These are phyloP conservation scores for Saraca asoca DNA, from an alignment of 331 rosid genomes.

Conservation along the genomic window DNA sequence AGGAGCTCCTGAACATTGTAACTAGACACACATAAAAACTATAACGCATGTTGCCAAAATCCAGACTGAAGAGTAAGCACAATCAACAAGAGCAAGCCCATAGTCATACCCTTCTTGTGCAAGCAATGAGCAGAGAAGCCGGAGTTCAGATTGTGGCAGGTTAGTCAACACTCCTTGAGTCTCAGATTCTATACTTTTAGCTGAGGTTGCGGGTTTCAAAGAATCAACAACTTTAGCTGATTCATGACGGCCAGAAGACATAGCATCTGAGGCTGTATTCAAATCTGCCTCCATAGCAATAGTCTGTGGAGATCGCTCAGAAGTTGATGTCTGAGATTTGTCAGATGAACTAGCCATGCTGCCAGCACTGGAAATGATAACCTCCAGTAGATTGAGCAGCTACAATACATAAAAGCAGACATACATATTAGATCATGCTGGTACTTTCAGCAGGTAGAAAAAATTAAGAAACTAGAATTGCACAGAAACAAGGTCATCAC, in stretches of 20 bases:
- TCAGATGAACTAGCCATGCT: constrained; percentile 52
- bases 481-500: constrained; percentile 40
- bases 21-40: too few species aligned
- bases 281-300: constrained; percentile 62
- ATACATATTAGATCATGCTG: constrained; percentile 28
- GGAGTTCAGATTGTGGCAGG: constrained; percentile 87
- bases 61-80: too few species aligned
- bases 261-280: constrained; percentile 53
- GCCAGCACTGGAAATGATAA: constrained; percentile 80
- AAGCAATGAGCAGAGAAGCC: constrained; percentile 91
- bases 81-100: too few species aligned
- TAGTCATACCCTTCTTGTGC: constrained; percentile 92
- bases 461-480: too few species aligned
- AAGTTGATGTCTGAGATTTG: constrained; percentile 51
- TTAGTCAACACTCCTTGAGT: constrained; percentile 57
- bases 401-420: constrained; percentile 37
- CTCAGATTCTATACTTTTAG: constrained; percentile 48
- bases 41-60: too few species aligned
- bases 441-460: constrained; percentile 11
- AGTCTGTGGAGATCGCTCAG: constrained; percentile 65
- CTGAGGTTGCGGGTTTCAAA: constrained; percentile 54
- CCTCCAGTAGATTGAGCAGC: constrained; percentile 89
- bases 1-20: too few species aligned
- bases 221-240: constrained; percentile 47
- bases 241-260: constrained; percentile 47